These are phyloP conservation scores for Flaveria linearis DNA, from an alignment of 129 eudicot genomes.

Conservation along the genomic window DNA sequence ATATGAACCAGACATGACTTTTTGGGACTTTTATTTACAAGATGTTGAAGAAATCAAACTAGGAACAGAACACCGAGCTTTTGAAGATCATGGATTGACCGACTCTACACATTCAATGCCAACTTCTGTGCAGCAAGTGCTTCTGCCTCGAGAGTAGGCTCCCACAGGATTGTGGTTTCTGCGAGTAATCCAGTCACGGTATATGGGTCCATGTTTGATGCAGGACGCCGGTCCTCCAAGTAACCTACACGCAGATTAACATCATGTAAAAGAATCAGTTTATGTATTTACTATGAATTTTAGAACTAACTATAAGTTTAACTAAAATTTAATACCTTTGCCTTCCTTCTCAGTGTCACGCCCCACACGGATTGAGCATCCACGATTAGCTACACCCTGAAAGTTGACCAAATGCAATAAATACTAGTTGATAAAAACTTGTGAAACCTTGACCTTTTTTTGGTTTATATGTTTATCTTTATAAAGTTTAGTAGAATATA, in stretches of 20 bases:
- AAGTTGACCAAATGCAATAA: slow-evolving; percentile 21
- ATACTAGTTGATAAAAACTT: background rate
- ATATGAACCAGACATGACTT: slow-evolving; percentile 23
- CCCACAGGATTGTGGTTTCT: slow-evolving; percentile 93
- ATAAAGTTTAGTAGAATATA: background rate
- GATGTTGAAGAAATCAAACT: slow-evolving; percentile 45
- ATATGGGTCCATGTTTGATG: slow-evolving; percentile 99
- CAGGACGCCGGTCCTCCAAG: slow-evolving; percentile 98
- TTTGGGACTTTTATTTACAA: slow-evolving; percentile 57
- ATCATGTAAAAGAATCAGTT: background rate
- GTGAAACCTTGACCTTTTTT: background rate
- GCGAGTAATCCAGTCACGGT: slow-evolving; percentile 87
- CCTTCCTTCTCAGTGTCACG: slow-evolving; percentile 96
- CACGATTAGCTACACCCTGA: slow-evolving; percentile 99
- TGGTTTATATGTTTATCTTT: background rate
- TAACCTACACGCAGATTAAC: slow-evolving; percentile 53
- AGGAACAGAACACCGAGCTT: slow-evolving; percentile 30
- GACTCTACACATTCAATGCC: slow-evolving; percentile 61
- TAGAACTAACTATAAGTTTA: background rate
- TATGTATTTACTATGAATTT: background rate
- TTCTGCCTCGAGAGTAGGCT: slow-evolving; percentile 94
- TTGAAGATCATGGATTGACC: background rate
- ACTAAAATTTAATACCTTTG: slow-evolving; percentile 56
- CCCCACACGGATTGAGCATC: slow-evolving; percentile 98
- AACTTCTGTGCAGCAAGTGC: slow-evolving; percentile 99